A percentile compares a stretch with the other conserved stretches of the same genome.
Conservation (phyloP, 176 grass and related monocot genomes). For the Eragrostis curvula region DNA sequence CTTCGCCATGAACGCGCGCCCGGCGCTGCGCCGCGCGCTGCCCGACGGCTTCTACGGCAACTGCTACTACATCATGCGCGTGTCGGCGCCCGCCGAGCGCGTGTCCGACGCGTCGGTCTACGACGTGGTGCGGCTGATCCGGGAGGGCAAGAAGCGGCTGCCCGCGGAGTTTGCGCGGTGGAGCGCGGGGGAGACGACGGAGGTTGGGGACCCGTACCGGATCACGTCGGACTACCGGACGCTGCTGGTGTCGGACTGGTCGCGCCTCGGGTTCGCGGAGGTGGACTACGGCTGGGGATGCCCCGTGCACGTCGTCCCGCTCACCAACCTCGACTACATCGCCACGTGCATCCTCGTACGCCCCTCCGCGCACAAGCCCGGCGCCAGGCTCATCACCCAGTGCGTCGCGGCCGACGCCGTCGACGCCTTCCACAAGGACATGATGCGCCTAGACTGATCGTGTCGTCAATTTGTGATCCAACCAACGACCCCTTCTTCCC, state of each 20-base stretch:
- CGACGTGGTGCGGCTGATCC: slow-evolving; percentile 73
- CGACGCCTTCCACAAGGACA: slow-evolving; percentile 64
- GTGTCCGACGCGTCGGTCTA: slow-evolving; percentile 57
- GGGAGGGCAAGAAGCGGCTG: slow-evolving; percentile 79
- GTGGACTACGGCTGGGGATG: slow-evolving; percentile 91
- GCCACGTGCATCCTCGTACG: slow-evolving; percentile 88
- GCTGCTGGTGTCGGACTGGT: slow-evolving; percentile 94
- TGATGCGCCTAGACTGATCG: slow-evolving; percentile 76
- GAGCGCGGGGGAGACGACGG: slow-evolving; percentile 48
- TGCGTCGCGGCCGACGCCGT: slow-evolving; percentile 67
- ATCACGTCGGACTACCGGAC: slow-evolving; percentile 83
- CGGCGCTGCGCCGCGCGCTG: slow-evolving; percentile 37
- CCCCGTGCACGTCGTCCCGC: slow-evolving; percentile 87
- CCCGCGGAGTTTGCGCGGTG: slow-evolving; percentile 65
- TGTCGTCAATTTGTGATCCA: too few species aligned
- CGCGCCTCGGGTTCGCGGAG: slow-evolving; percentile 79
- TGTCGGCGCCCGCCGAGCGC: slow-evolving; percentile 45
- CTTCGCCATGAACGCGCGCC: slow-evolving; percentile 89
- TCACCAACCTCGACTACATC: slow-evolving; percentile 91
- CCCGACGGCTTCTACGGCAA: slow-evolving; percentile 82
- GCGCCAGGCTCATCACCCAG: slow-evolving; percentile 85
- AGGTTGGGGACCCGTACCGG: slow-evolving; percentile 60
- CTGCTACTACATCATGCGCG: slow-evolving; percentile 96
- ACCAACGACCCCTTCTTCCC: too few species aligned
- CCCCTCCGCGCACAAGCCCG: slow-evolving; percentile 78